Base-by-base conservation (phyloP, 192 early-diverging fungal genomes). In the Rhizophagus clarus region DNA sequence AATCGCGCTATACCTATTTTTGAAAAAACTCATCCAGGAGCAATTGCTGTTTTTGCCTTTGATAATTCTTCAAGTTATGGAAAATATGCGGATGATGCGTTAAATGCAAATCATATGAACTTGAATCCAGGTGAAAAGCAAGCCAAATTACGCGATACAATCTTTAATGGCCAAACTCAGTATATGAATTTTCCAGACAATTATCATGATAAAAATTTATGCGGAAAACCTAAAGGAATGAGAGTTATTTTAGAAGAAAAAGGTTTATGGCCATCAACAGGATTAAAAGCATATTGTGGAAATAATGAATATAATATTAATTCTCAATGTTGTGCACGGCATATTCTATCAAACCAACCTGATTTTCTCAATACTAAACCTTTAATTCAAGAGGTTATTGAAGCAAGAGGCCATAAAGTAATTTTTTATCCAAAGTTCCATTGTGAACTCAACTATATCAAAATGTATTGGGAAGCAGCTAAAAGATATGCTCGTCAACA, bases 361-460 rank as follows among this genome's bases (percentile, higher is more conserved):
- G 56, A 80, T 80, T 80, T 80, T 67, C 4, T 26, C 8, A 2
- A 10, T 24, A 26, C 72, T n/a, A 80, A 80, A 71, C 24, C 69
- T 14, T 42, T 61, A n/a, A 32, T 80, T 56, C 42, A 47, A 73
- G 66, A 80, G 26, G 45, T 74, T 31, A 80, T 80, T 80, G 60
- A 73, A 61, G 32, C 31, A 42, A 22, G 2, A 29, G 68, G 71
- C 9, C 32, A 72, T 67, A 80, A 49, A 10, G 11, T 62, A 3
- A 72, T 80, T 2, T 32, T 32, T 32, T 32, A 32, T 32, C 32
- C 32, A 80, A 37, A n/a, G n/a, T n/a, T n/a, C n/a, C n/a, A n/a
- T n/a, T 63, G 26, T 72, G 67, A 80, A 51, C 34, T 37, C 5
- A 37, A 37, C 5, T 37, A 37, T 37, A 37, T 37, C 34, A 37